Percentiles rank a stretch among this genome's conserved stretches.
phyloP scores from a whole-genome alignment of 2,329 filamentous ascomycete species.

The Microcyclosporella mali region DNA sequence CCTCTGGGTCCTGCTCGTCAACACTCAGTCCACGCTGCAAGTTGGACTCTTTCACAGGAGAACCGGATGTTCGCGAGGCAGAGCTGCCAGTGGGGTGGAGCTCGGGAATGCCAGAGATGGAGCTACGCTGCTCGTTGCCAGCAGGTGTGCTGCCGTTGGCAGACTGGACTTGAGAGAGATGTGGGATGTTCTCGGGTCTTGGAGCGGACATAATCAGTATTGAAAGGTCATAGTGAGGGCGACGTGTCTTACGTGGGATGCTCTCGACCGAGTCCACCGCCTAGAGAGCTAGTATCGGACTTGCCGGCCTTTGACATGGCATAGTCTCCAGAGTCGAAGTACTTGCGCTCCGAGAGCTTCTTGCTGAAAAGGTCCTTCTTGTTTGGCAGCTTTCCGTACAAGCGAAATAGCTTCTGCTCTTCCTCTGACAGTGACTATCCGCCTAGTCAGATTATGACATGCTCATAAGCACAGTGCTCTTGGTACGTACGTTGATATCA shows the following conservation, averaged over 20 bases:
- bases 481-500: conserved; percentile 74
- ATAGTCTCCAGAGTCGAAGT: conserved; percentile 93
- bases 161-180: conserved; percentile 28
- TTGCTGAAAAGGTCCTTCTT: conserved; percentile 96
- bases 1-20: conserved; percentile 46
- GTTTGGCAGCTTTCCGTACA: conserved; percentile 96
- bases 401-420: conserved; percentile 91
- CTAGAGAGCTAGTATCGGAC: conserved; percentile 68
- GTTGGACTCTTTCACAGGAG: conserved; percentile 84
- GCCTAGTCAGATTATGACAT: conserved; percentile 3
- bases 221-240: conserved; percentile 39
- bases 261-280: conserved; percentile 87
- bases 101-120: conserved; percentile 21
- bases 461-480: not conserved
- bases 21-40: conserved; percentile 75
- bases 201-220: conserved; percentile 5
- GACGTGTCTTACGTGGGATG: conserved; percentile 71
- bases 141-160: conserved; percentile 10
- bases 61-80: conserved; percentile 53
- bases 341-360: conserved; percentile 98
- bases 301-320: conserved; percentile 95
- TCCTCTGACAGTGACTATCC: conserved; percentile 80
- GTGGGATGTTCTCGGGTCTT: conserved; percentile 35
- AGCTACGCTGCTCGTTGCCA: conserved; percentile 15
- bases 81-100: conserved; percentile 40